Evolutionary conservation across 495 filamentous ascomycete genomes (phyloP), one percentile per base, ranked within the genome.

Genomic region (Hypoxylon crocopeplum): DNA sequence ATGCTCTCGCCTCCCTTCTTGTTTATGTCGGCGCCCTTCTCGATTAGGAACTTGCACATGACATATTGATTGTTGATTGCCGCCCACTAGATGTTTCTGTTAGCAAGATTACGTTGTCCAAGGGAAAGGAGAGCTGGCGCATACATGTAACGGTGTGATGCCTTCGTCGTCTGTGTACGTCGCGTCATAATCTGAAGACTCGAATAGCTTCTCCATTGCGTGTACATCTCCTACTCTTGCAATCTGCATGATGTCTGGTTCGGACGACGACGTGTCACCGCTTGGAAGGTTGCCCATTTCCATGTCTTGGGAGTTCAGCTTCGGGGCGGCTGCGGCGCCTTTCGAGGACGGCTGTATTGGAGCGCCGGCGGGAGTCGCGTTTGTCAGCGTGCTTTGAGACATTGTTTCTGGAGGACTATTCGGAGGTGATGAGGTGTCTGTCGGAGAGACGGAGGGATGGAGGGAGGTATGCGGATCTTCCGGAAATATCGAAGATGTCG

Each of bases 1-100:
- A 92, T 79, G 25, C 91, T 94, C 65, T 98, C 93, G 64, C 94
- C 94, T 63, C 94, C 94, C 75, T 93, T 93, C 53, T 88, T 88
- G 71, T 98, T 97, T 63, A 97, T 89, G 67, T 93, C 87, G 68
- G 92, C 94, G 60, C 94, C 94, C 48, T 82, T 80, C 54, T 96
- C 88, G 59, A 98, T 82, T 11, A 98, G 85, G 70, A 94, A 95
- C 72, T 94, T 93, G 82, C 93, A 97, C 78, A 96, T 88, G 50
- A 91, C 88, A 75, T 92, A 95, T 71, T 96, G 93, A 71, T 97
- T 97, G 75, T 98, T 97, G 74, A 98, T 97, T n/a, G 94, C 91
- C 12, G 94, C 94, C 94, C 94, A 98, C 93, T 98, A 73, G 17
- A 57, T 48, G 38, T 42, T 15, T 15, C 22, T 33, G n/a, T 79